Evolutionary conservation across 805 yeast species (phyloP).

Genomic region (Citeromyces matritensis): DNA sequence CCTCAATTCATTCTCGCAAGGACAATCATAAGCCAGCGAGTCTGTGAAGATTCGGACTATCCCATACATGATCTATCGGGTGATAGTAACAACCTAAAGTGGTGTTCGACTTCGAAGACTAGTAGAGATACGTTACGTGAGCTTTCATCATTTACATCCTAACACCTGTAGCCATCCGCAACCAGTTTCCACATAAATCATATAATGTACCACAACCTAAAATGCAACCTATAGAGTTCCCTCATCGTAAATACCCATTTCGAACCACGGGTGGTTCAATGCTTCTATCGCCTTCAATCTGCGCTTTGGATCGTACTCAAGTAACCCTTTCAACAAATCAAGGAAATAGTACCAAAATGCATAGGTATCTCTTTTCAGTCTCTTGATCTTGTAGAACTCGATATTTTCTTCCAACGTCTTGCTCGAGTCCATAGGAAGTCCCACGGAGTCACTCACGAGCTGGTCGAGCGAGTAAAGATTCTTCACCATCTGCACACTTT

Average conservation of each 20-base stretch:
- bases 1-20: no score
- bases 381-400: conserved; percentile 7
- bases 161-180: no score
- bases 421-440: conserved; percentile 10
- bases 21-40: no score
- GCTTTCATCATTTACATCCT: no score
- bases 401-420: conserved; percentile 10
- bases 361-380: conserved; percentile 40
- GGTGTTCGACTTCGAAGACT: no score
- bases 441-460: conserved; percentile 14
- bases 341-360: conserved; percentile 72
- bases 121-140: no score
- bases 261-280: conserved; percentile 62
- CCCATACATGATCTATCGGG: no score
- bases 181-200: no score
- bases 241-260: conserved; percentile 42
- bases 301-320: conserved; percentile 32
- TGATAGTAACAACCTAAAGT: no score
- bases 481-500: conserved; percentile 20
- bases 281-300: conserved; percentile 41
- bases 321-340: conserved; percentile 31
- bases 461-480: conserved; percentile 11
- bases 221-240: conserved; percentile 15
- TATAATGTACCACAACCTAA: no score
- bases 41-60: no score